Conservation (phyloP, 768 basidiomycete species). For the Trametes maxima region DNA sequence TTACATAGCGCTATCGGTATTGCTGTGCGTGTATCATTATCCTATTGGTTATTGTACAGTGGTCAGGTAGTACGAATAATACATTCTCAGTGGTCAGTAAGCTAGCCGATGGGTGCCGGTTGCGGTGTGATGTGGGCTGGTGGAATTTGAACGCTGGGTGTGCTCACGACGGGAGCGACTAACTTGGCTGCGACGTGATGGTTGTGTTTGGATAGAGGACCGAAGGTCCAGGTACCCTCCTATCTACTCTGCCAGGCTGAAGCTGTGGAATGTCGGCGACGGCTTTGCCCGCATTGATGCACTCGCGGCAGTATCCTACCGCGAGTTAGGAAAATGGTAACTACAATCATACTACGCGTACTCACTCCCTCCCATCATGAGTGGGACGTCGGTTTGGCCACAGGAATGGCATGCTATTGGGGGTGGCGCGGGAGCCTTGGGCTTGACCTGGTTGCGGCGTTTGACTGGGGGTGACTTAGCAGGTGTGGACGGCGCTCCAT, state of each 20-base stretch:
- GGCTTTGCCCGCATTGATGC: slow-evolving; percentile 57
- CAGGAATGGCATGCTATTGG: slow-evolving; percentile 61
- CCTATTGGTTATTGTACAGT: slow-evolving; percentile 13
- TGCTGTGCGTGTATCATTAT: slow-evolving; percentile 20
- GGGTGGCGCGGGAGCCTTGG: slow-evolving; percentile 39
- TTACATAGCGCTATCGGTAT: slow-evolving; percentile 34
- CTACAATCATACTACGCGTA: slow-evolving; percentile 8
- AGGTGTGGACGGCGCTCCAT: background rate
- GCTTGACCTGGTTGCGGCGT: slow-evolving; percentile 42
- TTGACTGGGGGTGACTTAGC: slow-evolving; percentile 37
- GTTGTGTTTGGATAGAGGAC: background rate
- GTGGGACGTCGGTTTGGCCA: slow-evolving; percentile 67
- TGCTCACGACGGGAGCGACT: background rate
- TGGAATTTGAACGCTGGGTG: background rate
- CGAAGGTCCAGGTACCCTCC: background rate
- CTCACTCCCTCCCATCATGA: slow-evolving; percentile 78
- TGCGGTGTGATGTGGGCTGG: background rate
- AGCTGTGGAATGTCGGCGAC: slow-evolving; percentile 34
- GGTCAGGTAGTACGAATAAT: background rate
- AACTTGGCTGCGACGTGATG: background rate
- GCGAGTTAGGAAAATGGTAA: background rate
- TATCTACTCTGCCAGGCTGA: background rate
- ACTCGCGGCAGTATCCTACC: slow-evolving; percentile 69
- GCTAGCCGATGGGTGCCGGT: background rate
- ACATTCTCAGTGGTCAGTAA: background rate